Base-by-base conservation (phyloP, 2,329 filamentous ascomycete species). In the Neocucurbitaria cava region DNA sequence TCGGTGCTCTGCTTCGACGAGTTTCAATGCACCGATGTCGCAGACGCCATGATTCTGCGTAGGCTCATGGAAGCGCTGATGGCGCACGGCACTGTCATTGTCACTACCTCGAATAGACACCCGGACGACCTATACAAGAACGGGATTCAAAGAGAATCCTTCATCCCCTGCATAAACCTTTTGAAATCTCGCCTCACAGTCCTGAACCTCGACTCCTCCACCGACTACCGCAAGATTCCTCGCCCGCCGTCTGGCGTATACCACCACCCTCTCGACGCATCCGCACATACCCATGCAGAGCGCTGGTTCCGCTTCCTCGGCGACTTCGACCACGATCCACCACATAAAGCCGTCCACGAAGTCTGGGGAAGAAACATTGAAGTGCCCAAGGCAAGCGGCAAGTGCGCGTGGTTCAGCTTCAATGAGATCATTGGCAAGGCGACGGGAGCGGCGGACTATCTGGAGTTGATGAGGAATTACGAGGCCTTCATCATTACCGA, bases 1-100 rank as follows among this genome's bases (percentile, higher is more conserved):
- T 92, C 89, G 52, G 91, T 99, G 23, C 81, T 99, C 36, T 99
- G 95, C 76, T 99, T 99, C 73, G 95, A 99, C 76, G 95, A 99
- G 79, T 99, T 99, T 72, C 95, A 99, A 74, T 97, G 93, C 72
- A 99, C 95, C 35, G 95, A 99, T 77, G 94, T 99, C 28, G 95
- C 95, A 15, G 94, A 98, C 79, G 95, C 95, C 66, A 99, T 99
- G 95, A 99, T 99, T 66, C 76, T 99, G 64, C 85, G 95, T 66
- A 84, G 91, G 82, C 82, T 99, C 5, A 86, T 99, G 8, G 93
- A 98, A 76, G 85, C 87, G 1, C 85, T 99, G 50, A 97, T 98
- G 92, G 90, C 91, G 3, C 93, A 98, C 70, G 95, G 95, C n/a
- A 92, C 96, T 2, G 93, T 98, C 15, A 83, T 99, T 47, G 89